Evolutionary conservation across 2,329 filamentous ascomycete genomes (phyloP), one percentile per base, ranked within the genome.

Genomic region (Cercospora sp.): DNA sequence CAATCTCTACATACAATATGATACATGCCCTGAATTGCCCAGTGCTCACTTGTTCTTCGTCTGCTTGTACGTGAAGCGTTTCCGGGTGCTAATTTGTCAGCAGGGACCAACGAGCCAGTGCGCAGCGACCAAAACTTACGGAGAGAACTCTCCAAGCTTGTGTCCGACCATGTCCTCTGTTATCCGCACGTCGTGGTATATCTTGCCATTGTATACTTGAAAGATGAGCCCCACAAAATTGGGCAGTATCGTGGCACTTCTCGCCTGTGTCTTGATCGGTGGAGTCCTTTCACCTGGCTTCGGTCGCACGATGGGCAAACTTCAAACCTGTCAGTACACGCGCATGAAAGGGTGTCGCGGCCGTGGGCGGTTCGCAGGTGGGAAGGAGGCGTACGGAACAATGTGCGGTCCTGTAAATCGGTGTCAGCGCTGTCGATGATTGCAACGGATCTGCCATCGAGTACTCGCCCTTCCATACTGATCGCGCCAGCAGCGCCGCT

Each of bases 151-250:
- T 75, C 94, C 94, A 74, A 97, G 85, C 82, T 97, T 97, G 81
- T 95, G 91, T 64, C 94, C 94, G 61, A 97, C 94, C 94, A 97
- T 97, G 77, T 97, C 92, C 79, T 97, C 94, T 16, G 93, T 97
- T 71, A 97, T 91, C 72, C 85, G 86, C 65, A 97, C 86, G 74
- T 95, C 91, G 74, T 90, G 83, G 81, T 97, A 97, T 34, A 86
- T 87, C 83, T 95, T 97, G 76, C 94, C 94, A 79, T 97, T 97
- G 83, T 97, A 91, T 68, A 97, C 88, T 81, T 94, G 90, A 80
- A 97, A 97, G 79, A 89, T 90, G 75, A 97, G 83, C 13, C 93
- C 93, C 64, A 97, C 92, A 79, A 97, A 97, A 81, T 91, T 96
- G 71, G 94, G 94, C 66, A 97, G 86, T 75, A 97, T 95, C 5